Percentiles rank a stretch among this genome's conserved stretches.
Conservation (phyloP, 129 eudicot species). For the Arctium minus region DNA sequence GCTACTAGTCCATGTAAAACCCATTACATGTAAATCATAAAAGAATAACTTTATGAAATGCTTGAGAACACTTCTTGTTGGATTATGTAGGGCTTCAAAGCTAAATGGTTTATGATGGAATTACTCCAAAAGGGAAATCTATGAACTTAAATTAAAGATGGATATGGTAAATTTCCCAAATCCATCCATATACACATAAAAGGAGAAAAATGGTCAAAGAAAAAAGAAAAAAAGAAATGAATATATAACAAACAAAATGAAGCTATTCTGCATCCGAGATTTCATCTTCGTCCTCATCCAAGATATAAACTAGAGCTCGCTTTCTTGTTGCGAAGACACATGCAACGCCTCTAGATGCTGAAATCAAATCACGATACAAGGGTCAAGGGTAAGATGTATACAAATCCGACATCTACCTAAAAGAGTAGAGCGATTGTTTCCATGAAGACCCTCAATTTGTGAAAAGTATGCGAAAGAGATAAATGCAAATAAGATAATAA, state of each 20-base stretch:
- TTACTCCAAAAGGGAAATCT: not conserved
- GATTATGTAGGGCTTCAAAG: not conserved
- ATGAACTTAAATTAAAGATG: not conserved
- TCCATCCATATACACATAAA: not conserved
- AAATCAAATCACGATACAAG: conserved; percentile 20
- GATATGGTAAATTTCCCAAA: not conserved
- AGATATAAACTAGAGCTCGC: conserved; percentile 89
- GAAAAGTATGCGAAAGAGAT: no score
- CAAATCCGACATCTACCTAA: not conserved
- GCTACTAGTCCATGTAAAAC: no score
- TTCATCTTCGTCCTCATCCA: conserved; percentile 94
- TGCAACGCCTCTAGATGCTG: conserved; percentile 99
- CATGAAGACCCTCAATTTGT: not conserved
- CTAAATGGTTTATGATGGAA: not conserved
- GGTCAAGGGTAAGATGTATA: not conserved
- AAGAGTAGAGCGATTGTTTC: not conserved
- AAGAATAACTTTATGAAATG: no score
- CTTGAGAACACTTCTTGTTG: no score
- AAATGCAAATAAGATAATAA: not conserved
- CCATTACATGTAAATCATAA: no score
- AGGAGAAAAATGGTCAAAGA: not conserved
- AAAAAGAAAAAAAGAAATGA: not conserved
- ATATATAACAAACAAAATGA: not conserved
- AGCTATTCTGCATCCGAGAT: conserved; percentile 68
- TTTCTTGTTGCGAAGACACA: conserved; percentile 86